Evolutionary conservation across 306 rosid genomes (phyloP).

Genomic region (Clitoria ternatea): DNA sequence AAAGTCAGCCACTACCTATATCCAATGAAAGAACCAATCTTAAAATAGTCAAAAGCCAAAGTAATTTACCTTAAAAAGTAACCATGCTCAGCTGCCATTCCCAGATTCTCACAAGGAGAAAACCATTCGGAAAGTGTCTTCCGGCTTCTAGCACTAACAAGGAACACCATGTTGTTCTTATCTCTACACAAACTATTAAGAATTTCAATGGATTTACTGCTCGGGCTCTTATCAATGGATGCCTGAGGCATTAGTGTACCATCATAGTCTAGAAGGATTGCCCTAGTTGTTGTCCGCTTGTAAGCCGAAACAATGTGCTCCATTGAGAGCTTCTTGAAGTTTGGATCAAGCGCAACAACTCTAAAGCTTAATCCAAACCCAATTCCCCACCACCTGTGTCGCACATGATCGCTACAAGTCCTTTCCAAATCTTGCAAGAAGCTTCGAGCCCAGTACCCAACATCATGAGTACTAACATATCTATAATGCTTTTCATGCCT

Average conservation of each 20-base stretch:
- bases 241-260: slow-evolving; percentile 79
- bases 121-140: slow-evolving; percentile 63
- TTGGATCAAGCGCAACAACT: slow-evolving; percentile 83
- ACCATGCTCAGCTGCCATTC: slow-evolving; percentile 89
- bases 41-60: neutral
- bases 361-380: slow-evolving; percentile 85
- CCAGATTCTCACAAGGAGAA: slow-evolving; percentile 72
- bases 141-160: slow-evolving; percentile 75
- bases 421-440: slow-evolving; percentile 79
- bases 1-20: neutral
- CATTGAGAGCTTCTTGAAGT: slow-evolving; percentile 73
- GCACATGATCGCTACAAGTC: slow-evolving; percentile 68
- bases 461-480: slow-evolving; percentile 88
- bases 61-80: slow-evolving; percentile 58
- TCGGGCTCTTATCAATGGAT: slow-evolving; percentile 70
- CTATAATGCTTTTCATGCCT: slow-evolving; percentile 90
- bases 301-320: slow-evolving; percentile 78
- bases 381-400: slow-evolving; percentile 78
- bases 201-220: slow-evolving; percentile 45
- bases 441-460: slow-evolving; percentile 90
- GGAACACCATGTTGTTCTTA: slow-evolving; percentile 59
- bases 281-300: slow-evolving; percentile 56
- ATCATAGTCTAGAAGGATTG: slow-evolving; percentile 79
- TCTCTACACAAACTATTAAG: slow-evolving; percentile 65
- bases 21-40: neutral